Evolutionary conservation across 768 basidiomycete genomes (phyloP).

Genomic region (Leccinum ochraceum): DNA sequence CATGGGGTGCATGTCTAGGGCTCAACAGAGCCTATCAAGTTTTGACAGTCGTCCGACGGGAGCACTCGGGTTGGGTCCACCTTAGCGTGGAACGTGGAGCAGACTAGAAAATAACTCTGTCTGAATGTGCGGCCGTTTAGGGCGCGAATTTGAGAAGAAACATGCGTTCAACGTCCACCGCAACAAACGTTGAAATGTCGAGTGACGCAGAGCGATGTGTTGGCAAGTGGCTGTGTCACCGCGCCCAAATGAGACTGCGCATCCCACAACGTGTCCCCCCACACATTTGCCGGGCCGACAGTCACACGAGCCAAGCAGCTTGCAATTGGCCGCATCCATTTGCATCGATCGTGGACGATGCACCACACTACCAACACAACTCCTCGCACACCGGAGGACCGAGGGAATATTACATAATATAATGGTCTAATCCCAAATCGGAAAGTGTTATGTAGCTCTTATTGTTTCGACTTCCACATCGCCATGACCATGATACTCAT

Average conservation of each 20-base stretch:
- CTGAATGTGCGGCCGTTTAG: constrained; percentile 1
- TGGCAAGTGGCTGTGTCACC: constrained; percentile 12
- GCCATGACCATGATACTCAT: constrained; percentile 3
- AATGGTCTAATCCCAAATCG: constrained; percentile 13
- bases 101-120: not conserved
- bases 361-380: too few relatives aligned
- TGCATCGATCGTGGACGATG: too few relatives aligned
- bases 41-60: not conserved
- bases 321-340: too few relatives aligned
- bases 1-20: constrained; percentile 14
- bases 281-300: not conserved
- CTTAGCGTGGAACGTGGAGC: constrained; percentile 4
- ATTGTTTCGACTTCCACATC: constrained; percentile 14
- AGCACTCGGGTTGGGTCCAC: not conserved
- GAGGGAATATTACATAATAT: not conserved
- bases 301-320: not conserved
- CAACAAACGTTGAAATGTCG: constrained; percentile 1
- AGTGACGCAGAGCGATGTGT: not conserved
- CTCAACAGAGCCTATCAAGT: not conserved
- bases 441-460: constrained; percentile 25
- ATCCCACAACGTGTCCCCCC: not conserved
- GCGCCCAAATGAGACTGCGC: not conserved
- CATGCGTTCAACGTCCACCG: constrained; percentile 13
- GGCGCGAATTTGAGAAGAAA: not conserved
- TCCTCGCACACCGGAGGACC: too few relatives aligned